Evolutionary conservation across 352 stramenopile species (phyloP).

Genomic region (Phytophthora pseudosyringae): DNA sequence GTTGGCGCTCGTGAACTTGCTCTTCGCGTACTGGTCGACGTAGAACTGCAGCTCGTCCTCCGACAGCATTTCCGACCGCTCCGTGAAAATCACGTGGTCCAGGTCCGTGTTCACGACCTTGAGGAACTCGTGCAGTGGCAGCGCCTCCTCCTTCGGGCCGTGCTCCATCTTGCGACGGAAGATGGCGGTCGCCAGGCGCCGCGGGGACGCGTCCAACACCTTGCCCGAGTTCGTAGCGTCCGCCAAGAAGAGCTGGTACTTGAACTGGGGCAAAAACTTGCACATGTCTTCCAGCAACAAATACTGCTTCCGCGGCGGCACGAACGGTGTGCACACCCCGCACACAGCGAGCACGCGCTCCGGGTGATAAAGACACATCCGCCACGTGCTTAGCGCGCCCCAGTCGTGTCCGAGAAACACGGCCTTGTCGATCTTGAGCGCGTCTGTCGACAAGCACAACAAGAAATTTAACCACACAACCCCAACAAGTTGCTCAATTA

Average conservation of each 20-base stretch:
- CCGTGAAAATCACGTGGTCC: conserved; percentile 39
- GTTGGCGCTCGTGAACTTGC: conserved; percentile 42
- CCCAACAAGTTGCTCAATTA: background rate
- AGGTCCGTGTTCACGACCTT: conserved; percentile 28
- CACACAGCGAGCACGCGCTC: conserved; percentile 56
- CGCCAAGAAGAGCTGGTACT: conserved; percentile 49
- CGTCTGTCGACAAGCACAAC: conserved; percentile 31
- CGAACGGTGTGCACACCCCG: conserved; percentile 66
- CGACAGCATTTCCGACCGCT: conserved; percentile 43
- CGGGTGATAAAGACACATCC: conserved; percentile 64
- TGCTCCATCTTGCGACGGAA: conserved; percentile 42
- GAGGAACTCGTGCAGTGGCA: conserved; percentile 39
- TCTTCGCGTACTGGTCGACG: conserved; percentile 43
- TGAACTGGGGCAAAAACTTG: conserved; percentile 40
- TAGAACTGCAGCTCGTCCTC: conserved; percentile 56
- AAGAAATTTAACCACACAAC: background rate
- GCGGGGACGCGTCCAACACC: conserved; percentile 37
- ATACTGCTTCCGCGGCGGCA: conserved; percentile 42
- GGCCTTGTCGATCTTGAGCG: conserved; percentile 52
- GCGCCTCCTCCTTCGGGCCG: conserved; percentile 18
- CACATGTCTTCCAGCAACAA: conserved; percentile 42
- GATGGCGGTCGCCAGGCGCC: conserved; percentile 39
- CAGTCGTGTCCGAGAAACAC: conserved; percentile 70
- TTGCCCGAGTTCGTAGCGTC: conserved; percentile 38
- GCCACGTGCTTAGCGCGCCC: conserved; percentile 54